Evolutionary conservation across 2,329 filamentous ascomycete species (phyloP).

Genomic region (Atkinsonella texensis): DNA sequence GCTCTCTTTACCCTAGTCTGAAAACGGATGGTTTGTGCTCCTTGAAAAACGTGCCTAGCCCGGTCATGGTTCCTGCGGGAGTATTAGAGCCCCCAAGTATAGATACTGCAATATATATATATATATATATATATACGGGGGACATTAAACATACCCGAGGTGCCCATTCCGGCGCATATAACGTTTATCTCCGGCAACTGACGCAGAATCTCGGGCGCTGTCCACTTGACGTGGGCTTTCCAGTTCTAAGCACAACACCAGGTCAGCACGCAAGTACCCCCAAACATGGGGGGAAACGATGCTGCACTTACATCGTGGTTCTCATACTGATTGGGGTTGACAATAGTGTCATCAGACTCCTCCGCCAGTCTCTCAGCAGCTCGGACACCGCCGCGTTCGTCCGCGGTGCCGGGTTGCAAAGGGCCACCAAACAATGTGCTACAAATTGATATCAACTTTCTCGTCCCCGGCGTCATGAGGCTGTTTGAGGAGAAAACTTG

Average conservation of each 20-base stretch:
- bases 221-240: conserved; percentile 45
- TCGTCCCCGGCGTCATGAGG: neutral
- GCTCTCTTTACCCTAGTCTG: conserved; percentile 17
- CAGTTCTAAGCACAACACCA: conserved; percentile 27
- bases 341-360: conserved; percentile 15
- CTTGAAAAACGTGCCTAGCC: conserved; percentile 39
- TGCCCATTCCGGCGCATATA: conserved; percentile 45
- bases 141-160: conserved; percentile 15
- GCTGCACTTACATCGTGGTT: conserved; percentile 18
- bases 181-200: conserved; percentile 45
- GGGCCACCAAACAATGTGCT: conserved; percentile 22
- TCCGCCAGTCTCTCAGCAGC: conserved; percentile 13
- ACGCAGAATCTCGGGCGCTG: conserved; percentile 43
- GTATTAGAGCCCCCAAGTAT: neutral
- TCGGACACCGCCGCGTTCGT: conserved; percentile 21
- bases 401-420: conserved; percentile 20
- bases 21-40: conserved; percentile 35
- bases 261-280: neutral
- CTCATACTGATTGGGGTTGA: conserved; percentile 23
- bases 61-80: conserved; percentile 32
- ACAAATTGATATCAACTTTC: conserved; percentile 6
- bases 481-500: neutral
- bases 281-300: no score
- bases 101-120: neutral
- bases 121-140: no score